Evolutionary conservation across 352 stramenopile genomes (phyloP).

Genomic region (Phytopythium vexans): DNA sequence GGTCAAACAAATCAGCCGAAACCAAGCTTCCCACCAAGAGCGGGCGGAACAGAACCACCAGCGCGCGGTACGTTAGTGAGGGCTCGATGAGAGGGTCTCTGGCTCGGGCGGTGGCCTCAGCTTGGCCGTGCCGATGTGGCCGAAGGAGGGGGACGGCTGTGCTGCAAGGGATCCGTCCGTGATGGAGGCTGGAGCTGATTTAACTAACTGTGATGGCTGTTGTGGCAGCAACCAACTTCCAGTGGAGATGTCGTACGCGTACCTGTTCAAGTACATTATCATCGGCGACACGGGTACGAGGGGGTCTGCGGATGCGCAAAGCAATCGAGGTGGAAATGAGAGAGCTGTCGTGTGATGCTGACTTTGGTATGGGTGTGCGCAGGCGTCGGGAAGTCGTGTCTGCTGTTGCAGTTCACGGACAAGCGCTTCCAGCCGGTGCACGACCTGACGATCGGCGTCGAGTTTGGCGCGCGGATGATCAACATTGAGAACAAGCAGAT

Average conservation of each 20-base stretch:
- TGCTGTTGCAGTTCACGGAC: constrained; percentile 99
- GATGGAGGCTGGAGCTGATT: no score
- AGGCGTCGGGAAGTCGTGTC: constrained; percentile 99
- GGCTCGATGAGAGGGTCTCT: no score
- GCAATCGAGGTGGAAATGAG: background rate
- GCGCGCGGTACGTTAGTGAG: no score
- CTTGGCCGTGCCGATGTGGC: no score
- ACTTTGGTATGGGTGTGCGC: constrained; percentile 2
- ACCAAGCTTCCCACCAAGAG: no score
- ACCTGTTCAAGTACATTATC: constrained; percentile 99
- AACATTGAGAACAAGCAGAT: constrained; percentile 98
- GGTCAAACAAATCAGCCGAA: no score
- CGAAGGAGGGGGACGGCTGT: no score
- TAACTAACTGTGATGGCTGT: background rate
- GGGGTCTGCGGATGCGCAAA: background rate
- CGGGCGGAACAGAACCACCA: no score
- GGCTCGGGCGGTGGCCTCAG: no score
- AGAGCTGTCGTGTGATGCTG: constrained; percentile 2
- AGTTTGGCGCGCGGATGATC: constrained; percentile 99
- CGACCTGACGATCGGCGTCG: constrained; percentile 99
- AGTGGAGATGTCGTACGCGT: constrained; percentile 91
- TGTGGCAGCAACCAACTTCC: background rate
- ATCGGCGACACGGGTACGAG: constrained; percentile 96
- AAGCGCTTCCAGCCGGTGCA: constrained; percentile 99
- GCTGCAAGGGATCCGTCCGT: no score